Evolutionary conservation across 2,329 filamentous ascomycete species (phyloP), one percentile per base, ranked within the genome.

Genomic region (Hymenoscyphus salicellus): DNA sequence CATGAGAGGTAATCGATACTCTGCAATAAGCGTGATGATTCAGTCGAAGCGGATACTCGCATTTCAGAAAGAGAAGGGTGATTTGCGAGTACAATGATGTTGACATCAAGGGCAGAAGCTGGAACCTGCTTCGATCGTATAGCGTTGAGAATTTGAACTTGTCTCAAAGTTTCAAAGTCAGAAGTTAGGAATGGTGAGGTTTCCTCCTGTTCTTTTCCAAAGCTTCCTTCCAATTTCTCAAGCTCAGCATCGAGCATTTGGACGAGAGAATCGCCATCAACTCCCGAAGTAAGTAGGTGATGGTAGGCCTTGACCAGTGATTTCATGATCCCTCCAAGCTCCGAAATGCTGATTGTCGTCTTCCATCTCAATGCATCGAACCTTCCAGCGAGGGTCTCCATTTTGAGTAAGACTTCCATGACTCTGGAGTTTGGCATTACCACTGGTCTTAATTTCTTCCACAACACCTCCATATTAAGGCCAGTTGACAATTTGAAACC

Each of bases 381-480:
- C 59, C 85, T 80, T 1, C 75, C 75, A 1, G 85, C 86, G 4
- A 90, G 78, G 11, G 78, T 77, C 68, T 87, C 83, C 70, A 90
- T 78, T 43, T 82, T 78, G 14, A 79, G 66, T 6, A 83, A 78
- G 41, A 80, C 81, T 32, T 80, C 75, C 52, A 87, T 76, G 0
- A 80, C 78, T 3, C 73, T 71, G 28, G 78, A 75, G 20, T 81
- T 80, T 1, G 81, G 77, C 26, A 88, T 80, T 4, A 86, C 82
- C 11, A 79, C 75, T 0, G 93, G 91, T 61, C 90, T 85, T 72
- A 96, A 85, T 1, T 80, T 73, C 52, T 85, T 84, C 94, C 93
- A 96, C 5, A 96, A 81, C 8, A 79, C 76, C 73, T 95, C 90
- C 90, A 96, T 95, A 69, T 86, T 89, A 14, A 93, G 79, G 0